Conservation (phyloP, 2,329 filamentous ascomycete genomes). For the Aspergillus tamarii region DNA sequence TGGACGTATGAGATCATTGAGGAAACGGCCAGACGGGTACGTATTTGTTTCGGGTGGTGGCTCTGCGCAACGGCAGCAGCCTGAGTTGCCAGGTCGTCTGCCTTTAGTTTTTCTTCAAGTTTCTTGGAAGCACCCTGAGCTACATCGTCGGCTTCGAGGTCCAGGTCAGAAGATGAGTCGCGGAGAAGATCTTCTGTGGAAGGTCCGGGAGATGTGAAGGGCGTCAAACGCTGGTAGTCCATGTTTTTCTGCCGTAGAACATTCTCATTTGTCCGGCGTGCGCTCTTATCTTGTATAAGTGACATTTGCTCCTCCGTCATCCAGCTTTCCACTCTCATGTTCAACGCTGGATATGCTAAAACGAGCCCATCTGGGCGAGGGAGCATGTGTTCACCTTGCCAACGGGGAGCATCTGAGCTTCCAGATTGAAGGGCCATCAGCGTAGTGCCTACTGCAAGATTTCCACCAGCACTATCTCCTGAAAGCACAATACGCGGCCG, state of each 20-base stretch:
- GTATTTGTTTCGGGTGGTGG: conserved; percentile 57
- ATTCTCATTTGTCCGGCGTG: conserved; percentile 74
- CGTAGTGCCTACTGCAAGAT: conserved; percentile 76
- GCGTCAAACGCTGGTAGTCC: conserved; percentile 81
- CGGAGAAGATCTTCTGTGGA: conserved; percentile 66
- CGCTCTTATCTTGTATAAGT: conserved; percentile 80
- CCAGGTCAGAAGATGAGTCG: conserved; percentile 22
- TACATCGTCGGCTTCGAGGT: conserved; percentile 21
- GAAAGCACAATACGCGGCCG: conserved; percentile 71
- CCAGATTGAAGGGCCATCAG: conserved; percentile 86
- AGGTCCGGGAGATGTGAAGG: conserved; percentile 73
- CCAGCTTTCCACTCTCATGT: conserved; percentile 98
- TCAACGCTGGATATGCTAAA: conserved; percentile 84
- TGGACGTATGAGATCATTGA: conserved; percentile 99
- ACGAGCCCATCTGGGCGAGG: conserved; percentile 79
- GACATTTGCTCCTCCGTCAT: conserved; percentile 99
- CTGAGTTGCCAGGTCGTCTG: conserved; percentile 41
- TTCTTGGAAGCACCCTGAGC: conserved; percentile 26
- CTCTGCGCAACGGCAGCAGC: conserved; percentile 33
- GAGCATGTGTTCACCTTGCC: conserved; percentile 62
- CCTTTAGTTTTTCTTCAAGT: conserved; percentile 32
- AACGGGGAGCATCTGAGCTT: conserved; percentile 59
- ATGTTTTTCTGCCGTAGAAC: conserved; percentile 84
- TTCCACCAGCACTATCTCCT: conserved; percentile 82
- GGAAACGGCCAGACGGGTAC: conserved; percentile 87